Percentiles rank a stretch among this genome's conserved stretches.
These are phyloP conservation scores for Amoebophrya sp. DNA, from an alignment of 169 alveolate species.

Conservation along the genomic window DNA sequence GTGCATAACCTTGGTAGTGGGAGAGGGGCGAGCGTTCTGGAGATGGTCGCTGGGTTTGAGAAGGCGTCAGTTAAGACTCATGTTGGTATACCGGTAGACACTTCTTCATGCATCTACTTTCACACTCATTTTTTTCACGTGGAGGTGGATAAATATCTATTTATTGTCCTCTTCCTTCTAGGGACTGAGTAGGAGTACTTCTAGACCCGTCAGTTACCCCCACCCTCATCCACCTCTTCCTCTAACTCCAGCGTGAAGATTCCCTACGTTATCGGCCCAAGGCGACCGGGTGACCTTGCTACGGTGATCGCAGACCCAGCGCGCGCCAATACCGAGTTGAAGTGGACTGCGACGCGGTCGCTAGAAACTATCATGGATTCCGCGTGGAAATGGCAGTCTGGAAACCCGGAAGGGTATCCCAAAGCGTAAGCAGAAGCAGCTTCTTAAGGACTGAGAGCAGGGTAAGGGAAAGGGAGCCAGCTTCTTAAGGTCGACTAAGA, in stretches of 20 bases:
- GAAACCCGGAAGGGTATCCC: constrained; percentile 56
- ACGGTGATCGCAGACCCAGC: constrained; percentile 72
- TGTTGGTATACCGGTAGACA: constrained; percentile 47
- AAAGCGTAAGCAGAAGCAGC: too few species aligned
- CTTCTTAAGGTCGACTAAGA: too few species aligned
- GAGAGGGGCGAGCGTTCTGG: constrained; percentile 71
- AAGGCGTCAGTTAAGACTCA: constrained; percentile 66
- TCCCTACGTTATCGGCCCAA: constrained; percentile 50
- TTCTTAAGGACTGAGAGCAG: too few species aligned
- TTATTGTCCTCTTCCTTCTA: neutral
- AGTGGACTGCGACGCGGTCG: constrained; percentile 68
- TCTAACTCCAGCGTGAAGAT: neutral
- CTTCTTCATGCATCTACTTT: neutral
- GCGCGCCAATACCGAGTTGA: constrained; percentile 68
- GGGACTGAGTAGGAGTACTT: neutral
- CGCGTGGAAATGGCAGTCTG: constrained; percentile 57
- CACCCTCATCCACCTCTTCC: neutral
- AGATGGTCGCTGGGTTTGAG: constrained; percentile 68
- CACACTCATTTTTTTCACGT: neutral
- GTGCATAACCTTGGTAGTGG: constrained; percentile 83
- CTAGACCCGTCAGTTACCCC: neutral
- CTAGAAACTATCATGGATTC: constrained; percentile 48
- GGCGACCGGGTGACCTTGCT: constrained; percentile 85
- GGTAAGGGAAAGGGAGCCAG: too few species aligned
- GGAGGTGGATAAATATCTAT: too few species aligned